Base-by-base conservation (phyloP, 805 yeast genomes). In the Brettanomyces sp. region DNA sequence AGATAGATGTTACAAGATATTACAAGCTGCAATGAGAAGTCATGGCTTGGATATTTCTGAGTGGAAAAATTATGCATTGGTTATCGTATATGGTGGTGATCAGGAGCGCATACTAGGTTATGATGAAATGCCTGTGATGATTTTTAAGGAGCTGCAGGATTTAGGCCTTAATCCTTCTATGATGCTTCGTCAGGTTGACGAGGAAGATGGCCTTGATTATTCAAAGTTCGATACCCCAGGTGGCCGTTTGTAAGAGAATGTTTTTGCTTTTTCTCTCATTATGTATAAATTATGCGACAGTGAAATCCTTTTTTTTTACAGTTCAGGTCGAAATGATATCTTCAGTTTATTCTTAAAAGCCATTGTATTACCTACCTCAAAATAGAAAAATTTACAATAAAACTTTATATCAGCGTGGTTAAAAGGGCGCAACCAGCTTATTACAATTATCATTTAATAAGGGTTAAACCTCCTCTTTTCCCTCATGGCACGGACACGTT, bases 41-140 rank as follows among this genome's bases (percentile, higher is more conserved):
- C 95, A 90, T 65, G 81, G 80, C 48, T 72, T 91, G 42, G 80
- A 79, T 41, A 76, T 79, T 32, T 82, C 78, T 44, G 96, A 88
- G 58, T 85, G 96, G 90, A 74, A 85, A 44, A 84, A 87, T 56
- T 91, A 89, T 59, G 95, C 90, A 2, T 67, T 91, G 44, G 89
- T 90, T 14, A 85, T 91, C 13, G 85, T 95, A 58, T 89, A 87
- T 59, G 96, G 93, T 21, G 96, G 93, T 23, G 96, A 89, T 60
- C 84, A 84, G 56, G 97, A 91, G 58, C 69, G 96, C 28, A 78
- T 89, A 8, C 64, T 93, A 41, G 86, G 84, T 36, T 69, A 85
- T 51, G 86, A 87, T 25, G 99, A 91, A 58, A 85, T 80, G 60
- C 99, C 99, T 0, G 95, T 91, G 6, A 69, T 76, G 35, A 80